These are phyloP conservation scores for Candida railenensis DNA, from an alignment of 805 yeast genomes.

Conservation along the genomic window DNA sequence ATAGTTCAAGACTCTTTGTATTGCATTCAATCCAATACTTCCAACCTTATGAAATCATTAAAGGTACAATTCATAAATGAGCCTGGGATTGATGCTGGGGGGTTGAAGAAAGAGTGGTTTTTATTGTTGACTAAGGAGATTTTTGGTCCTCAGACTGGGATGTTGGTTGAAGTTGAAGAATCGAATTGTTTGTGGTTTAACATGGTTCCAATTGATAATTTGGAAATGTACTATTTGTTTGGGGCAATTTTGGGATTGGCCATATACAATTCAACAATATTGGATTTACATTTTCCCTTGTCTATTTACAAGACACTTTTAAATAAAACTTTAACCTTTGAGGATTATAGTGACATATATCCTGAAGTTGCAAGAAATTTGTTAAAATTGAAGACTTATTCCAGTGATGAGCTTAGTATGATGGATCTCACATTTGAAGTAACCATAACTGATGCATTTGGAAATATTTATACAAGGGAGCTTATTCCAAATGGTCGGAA, in stretches of 20 bases:
- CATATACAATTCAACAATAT: constrained; percentile 82
- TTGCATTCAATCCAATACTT: constrained; percentile 52
- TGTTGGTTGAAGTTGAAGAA: constrained; percentile 66
- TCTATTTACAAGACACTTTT: constrained; percentile 76
- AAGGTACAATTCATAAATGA: constrained; percentile 81
- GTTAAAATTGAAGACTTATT: constrained; percentile 24
- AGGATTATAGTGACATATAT: constrained; percentile 65
- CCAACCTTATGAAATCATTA: constrained; percentile 70
- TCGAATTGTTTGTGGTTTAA: constrained; percentile 79
- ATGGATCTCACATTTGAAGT: constrained; percentile 62
- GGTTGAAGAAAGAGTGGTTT: constrained; percentile 93
- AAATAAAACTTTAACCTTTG: constrained; percentile 50
- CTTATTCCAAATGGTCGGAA: constrained; percentile 59
- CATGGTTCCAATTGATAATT: constrained; percentile 39
- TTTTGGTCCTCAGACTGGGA: constrained; percentile 65
- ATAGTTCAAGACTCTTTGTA: constrained; percentile 75
- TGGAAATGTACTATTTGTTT: constrained; percentile 66
- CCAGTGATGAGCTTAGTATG: constrained; percentile 33
- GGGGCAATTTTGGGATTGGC: constrained; percentile 91
- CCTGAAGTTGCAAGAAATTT: constrained; percentile 58
- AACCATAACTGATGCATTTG: constrained; percentile 51
- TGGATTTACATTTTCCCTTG: constrained; percentile 75
- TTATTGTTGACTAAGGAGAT: constrained; percentile 65
- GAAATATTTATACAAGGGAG: constrained; percentile 42
- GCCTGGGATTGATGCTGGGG: constrained; percentile 96